Base-by-base conservation (phyloP, 208 protist species). In the Acanthamoeba sp. region DNA sequence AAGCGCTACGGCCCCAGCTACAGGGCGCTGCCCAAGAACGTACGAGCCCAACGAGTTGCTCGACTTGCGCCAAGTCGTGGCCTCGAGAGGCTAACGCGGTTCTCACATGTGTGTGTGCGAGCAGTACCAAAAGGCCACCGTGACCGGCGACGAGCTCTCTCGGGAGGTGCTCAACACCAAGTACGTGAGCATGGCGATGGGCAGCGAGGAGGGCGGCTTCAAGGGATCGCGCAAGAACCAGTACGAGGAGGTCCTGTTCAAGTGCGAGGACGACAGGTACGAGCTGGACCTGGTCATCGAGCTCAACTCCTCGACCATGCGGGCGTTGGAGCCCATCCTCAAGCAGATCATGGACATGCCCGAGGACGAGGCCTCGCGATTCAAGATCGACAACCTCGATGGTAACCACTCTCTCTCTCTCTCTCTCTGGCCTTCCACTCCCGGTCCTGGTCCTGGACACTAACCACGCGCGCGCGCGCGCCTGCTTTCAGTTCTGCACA, bases 271-370 rank as follows among this genome's bases (percentile, higher is more conserved):
- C 91, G 95, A 96, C 48, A 59, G 88, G 12, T 95, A 94, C 29
- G 96, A 98, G 32, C 71, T 97, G 38, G 97, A 98, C 84, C 91
- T 98, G 42, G 57, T 98, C 2, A 96, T 98, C 20, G 97, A 98
- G 88, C 82, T 91, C 32, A 98, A 97, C 59, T 69, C 94, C 0
- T 84, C 93, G 1, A 96, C 97, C 20, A 98, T 98, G 59, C 71
- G 93, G 20, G 95, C 97, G 3, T 93, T 98, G 14, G 94, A 98
- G 59, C 69, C 95, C 14, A 48, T 98, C 1, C 64, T 62, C 9
- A 91, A 96, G 12, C 69, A 96, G 52, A 95, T 98, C 22, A 29
- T 78, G 6, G 57, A 78, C 20, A 57, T 95, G 45, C n/a, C 38
- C 18, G 96, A 94, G 2, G 62, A 93, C 18, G 64, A 94, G 36